Conservation (phyloP, 2,329 filamentous ascomycete genomes). For the Dactylellina cionopaga region DNA sequence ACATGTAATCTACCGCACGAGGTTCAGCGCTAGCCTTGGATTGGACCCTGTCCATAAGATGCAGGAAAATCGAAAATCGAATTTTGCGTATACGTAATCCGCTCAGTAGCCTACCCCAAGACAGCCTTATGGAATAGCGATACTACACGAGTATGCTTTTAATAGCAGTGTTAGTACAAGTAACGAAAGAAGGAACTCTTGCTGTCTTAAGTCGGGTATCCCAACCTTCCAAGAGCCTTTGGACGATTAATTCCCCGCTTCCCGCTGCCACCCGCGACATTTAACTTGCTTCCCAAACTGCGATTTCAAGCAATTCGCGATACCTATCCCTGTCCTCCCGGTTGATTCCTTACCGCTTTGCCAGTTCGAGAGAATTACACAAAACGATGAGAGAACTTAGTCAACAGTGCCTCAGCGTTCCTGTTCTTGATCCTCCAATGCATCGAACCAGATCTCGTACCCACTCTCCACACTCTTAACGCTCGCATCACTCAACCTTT, state of each 20-base stretch:
- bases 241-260: too few relatives aligned
- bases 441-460: constrained; percentile 46
- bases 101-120: neutral
- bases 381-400: neutral
- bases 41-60: constrained; percentile 43
- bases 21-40: constrained; percentile 23
- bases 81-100: constrained; percentile 21
- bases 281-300: too few relatives aligned
- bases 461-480: constrained; percentile 33
- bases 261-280: too few relatives aligned
- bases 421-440: constrained; percentile 35
- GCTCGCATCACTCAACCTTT: constrained; percentile 45
- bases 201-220: neutral
- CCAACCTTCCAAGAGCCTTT: neutral
- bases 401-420: too few relatives aligned
- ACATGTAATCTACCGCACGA: constrained; percentile 24
- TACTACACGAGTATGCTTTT: constrained; percentile 8
- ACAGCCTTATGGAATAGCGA: neutral
- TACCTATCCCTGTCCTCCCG: neutral
- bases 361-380: neutral
- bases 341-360: neutral
- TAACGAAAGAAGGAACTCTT: constrained; percentile 2
- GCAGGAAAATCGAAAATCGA: constrained; percentile 30
- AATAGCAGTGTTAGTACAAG: constrained; percentile 30
- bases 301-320: neutral